Evolutionary conservation across 177 flowering plant genomes (phyloP).

Genomic region (Vitis hybrid): DNA sequence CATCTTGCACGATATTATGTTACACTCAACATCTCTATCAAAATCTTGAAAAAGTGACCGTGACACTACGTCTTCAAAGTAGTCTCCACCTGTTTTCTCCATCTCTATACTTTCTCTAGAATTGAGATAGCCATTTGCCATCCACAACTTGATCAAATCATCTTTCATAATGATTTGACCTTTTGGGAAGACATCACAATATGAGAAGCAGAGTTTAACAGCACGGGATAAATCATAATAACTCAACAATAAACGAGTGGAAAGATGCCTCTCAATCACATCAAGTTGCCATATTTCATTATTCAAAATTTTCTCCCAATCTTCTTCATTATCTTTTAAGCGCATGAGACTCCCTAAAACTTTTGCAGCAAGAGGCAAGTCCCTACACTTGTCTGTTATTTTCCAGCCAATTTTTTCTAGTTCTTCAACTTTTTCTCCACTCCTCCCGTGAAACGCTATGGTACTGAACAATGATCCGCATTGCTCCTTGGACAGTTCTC

Average conservation of each 20-base stretch:
- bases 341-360: slow-evolving; percentile 14
- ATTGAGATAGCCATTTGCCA: slow-evolving; percentile 15
- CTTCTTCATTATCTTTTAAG: background rate
- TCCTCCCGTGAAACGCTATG: too few species aligned
- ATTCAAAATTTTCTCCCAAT: slow-evolving; percentile 9
- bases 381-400: slow-evolving; percentile 3
- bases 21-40: background rate
- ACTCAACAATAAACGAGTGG: too few species aligned
- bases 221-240: too few species aligned
- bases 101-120: background rate
- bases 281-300: background rate
- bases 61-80: slow-evolving; percentile 14
- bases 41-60: slow-evolving; percentile 25
- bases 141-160: slow-evolving; percentile 16
- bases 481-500: too few species aligned
- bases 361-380: slow-evolving; percentile 18
- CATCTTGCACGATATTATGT: slow-evolving; percentile 9
- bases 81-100: slow-evolving; percentile 17
- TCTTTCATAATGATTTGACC: background rate
- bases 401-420: slow-evolving; percentile 13
- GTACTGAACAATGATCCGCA: too few species aligned
- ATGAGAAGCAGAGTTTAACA: slow-evolving; percentile 8
- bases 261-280: too few species aligned
- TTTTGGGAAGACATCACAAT: slow-evolving; percentile 22
- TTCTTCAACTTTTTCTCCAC: background rate